These are phyloP conservation scores for Trichophyton equinum DNA, from an alignment of 2,329 filamentous ascomycete genomes.

Conservation along the genomic window DNA sequence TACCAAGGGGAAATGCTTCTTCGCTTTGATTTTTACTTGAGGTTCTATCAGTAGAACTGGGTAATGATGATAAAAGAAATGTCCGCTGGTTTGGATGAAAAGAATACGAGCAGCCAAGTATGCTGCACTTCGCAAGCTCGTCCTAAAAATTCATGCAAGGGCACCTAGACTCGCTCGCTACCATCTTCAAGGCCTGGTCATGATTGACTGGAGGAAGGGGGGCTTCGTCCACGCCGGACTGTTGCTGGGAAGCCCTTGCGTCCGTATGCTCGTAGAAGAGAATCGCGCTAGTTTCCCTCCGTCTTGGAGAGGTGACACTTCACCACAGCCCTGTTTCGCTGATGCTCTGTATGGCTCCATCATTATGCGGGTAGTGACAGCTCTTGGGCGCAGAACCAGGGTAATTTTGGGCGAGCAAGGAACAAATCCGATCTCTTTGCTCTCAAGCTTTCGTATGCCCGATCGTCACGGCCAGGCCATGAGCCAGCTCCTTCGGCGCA, in stretches of 20 bases:
- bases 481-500: background rate
- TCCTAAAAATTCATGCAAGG: background rate
- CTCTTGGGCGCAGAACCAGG: background rate
- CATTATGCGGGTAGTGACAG: background rate
- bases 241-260: background rate
- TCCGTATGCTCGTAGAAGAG: background rate
- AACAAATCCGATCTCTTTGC: background rate
- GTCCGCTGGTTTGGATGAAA: background rate
- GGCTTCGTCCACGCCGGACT: background rate
- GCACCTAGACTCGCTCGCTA: background rate
- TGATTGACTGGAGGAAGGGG: background rate
- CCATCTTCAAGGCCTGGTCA: background rate
- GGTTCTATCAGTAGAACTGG: background rate
- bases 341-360: background rate
- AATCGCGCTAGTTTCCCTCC: background rate
- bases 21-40: background rate
- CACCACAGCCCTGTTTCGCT: background rate
- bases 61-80: background rate
- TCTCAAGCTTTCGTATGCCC: background rate
- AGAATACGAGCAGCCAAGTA: background rate
- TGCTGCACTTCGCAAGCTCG: background rate
- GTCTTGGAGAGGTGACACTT: background rate
- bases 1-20: background rate
- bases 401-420: constrained; percentile 2
- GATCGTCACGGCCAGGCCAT: background rate